Conservation (phyloP, 2,329 filamentous ascomycete species). For the Waltergamsia citrina region DNA sequence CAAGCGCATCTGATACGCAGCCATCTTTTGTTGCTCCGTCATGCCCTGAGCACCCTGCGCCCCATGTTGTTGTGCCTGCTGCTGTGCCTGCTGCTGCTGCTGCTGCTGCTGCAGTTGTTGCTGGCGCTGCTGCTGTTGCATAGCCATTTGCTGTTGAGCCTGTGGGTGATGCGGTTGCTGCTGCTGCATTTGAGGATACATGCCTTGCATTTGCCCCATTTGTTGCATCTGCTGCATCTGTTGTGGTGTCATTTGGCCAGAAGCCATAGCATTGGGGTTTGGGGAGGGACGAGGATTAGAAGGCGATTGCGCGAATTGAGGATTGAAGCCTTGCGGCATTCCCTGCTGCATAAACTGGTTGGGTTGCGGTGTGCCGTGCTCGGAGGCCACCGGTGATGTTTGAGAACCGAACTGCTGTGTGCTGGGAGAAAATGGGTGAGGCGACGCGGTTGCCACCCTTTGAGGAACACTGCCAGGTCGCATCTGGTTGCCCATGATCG, state of each 20-base stretch:
- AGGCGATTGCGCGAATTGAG: slow-evolving; percentile 47
- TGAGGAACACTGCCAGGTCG: slow-evolving; percentile 63
- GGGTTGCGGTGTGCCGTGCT: slow-evolving; percentile 69
- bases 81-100: slow-evolving; percentile 14
- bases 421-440: slow-evolving; percentile 79
- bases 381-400: slow-evolving; percentile 67
- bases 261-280: slow-evolving; percentile 40
- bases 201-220: slow-evolving; percentile 33
- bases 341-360: slow-evolving; percentile 56
- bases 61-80: slow-evolving; percentile 40
- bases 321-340: slow-evolving; percentile 50
- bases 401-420: slow-evolving; percentile 61
- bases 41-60: slow-evolving; percentile 17
- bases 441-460: slow-evolving; percentile 83
- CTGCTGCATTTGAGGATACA: slow-evolving; percentile 31
- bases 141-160: slow-evolving; percentile 44
- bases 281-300: slow-evolving; percentile 47
- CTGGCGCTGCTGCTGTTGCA: slow-evolving; percentile 31
- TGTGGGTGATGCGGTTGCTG: slow-evolving; percentile 30
- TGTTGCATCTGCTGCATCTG: slow-evolving; percentile 41
- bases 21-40: slow-evolving; percentile 64
- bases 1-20: slow-evolving; percentile 73
- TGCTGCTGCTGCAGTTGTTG: slow-evolving; percentile 28
- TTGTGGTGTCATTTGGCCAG: slow-evolving; percentile 30
- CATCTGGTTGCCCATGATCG: slow-evolving; percentile 78